Conservation (phyloP, 768 basidiomycete species). For the Podaxis sp. region DNA sequence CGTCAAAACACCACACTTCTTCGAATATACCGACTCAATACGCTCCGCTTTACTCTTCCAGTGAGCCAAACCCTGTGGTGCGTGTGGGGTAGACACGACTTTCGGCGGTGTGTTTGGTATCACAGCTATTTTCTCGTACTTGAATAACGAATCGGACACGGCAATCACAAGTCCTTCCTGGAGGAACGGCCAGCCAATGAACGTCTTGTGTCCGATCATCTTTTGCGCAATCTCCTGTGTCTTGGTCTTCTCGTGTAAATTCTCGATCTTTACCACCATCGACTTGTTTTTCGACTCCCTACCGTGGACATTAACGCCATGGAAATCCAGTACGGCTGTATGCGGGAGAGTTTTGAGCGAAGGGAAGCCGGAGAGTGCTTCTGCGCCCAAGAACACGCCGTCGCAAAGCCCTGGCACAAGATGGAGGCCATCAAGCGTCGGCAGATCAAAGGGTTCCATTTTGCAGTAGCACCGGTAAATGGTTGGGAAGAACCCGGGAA, state of each 20-base stretch:
- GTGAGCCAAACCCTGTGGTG: slow-evolving; percentile 57
- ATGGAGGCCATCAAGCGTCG: slow-evolving; percentile 82
- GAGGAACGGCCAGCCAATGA: slow-evolving; percentile 91
- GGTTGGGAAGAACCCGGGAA: slow-evolving; percentile 94
- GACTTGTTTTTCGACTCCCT: slow-evolving; percentile 89
- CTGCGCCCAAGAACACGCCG: slow-evolving; percentile 81
- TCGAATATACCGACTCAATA: slow-evolving; percentile 85
- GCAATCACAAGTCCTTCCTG: slow-evolving; percentile 88
- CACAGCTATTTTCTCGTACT: slow-evolving; percentile 70
- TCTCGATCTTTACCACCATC: slow-evolving; percentile 85
- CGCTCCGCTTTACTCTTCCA: slow-evolving; percentile 84
- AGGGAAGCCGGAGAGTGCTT: slow-evolving; percentile 94
- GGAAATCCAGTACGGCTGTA: slow-evolving; percentile 71
- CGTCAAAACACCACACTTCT: slow-evolving; percentile 82
- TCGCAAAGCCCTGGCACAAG: slow-evolving; percentile 85
- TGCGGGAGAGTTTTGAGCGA: slow-evolving; percentile 89
- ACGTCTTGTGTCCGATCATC: slow-evolving; percentile 76
- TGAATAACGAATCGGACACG: slow-evolving; percentile 84
- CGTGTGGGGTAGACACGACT: slow-evolving; percentile 73
- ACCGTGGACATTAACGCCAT: slow-evolving; percentile 93
- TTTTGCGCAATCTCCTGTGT: slow-evolving; percentile 70
- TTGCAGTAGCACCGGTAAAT: slow-evolving; percentile 75
- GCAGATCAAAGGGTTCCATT: slow-evolving; percentile 84
- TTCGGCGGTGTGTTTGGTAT: slow-evolving; percentile 48
- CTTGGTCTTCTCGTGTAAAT: slow-evolving; percentile 65